Conservation (phyloP, 2,329 filamentous ascomycete species). For the Pseudogymnoascus destructans region DNA sequence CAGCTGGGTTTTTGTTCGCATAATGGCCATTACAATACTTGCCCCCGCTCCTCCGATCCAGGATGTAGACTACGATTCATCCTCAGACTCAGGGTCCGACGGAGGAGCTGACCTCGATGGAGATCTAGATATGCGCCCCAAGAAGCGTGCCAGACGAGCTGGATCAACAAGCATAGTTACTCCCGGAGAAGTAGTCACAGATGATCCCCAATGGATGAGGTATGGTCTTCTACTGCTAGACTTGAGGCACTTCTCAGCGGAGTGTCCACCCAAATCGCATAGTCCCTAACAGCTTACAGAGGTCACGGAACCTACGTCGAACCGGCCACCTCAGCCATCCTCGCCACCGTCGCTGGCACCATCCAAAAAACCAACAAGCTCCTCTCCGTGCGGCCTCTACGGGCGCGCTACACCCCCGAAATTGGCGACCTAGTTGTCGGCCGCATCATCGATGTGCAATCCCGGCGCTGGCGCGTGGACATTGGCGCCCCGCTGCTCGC, state of each 20-base stretch:
- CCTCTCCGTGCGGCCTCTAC: constrained; percentile 77
- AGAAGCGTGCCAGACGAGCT: constrained; percentile 29
- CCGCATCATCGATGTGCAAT: constrained; percentile 88
- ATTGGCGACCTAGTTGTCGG: constrained; percentile 94
- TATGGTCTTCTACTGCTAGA: constrained; percentile 21
- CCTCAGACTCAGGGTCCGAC: constrained; percentile 18
- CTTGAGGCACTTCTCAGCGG: neutral
- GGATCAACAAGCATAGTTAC: constrained; percentile 53
- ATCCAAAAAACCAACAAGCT: constrained; percentile 94
- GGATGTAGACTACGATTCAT: constrained; percentile 14
- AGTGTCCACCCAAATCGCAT: neutral
- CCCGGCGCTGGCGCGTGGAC: constrained; percentile 87
- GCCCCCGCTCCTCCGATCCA: constrained; percentile 21
- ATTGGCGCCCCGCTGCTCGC: constrained; percentile 80
- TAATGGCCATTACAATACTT: constrained; percentile 27
- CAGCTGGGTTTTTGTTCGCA: neutral
- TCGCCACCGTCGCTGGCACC: constrained; percentile 80
- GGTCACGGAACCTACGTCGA: constrained; percentile 85
- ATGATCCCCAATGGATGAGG: constrained; percentile 95
- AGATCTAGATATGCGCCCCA: constrained; percentile 31
- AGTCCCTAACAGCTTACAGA: constrained; percentile 32
- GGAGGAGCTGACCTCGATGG: constrained; percentile 25
- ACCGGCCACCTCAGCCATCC: constrained; percentile 52
- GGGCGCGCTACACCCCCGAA: constrained; percentile 86
- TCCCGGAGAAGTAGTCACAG: constrained; percentile 76